These are phyloP conservation scores for Paraglomus brasilianum DNA, from an alignment of 192 early-diverging fungal genomes.

Conservation along the genomic window DNA sequence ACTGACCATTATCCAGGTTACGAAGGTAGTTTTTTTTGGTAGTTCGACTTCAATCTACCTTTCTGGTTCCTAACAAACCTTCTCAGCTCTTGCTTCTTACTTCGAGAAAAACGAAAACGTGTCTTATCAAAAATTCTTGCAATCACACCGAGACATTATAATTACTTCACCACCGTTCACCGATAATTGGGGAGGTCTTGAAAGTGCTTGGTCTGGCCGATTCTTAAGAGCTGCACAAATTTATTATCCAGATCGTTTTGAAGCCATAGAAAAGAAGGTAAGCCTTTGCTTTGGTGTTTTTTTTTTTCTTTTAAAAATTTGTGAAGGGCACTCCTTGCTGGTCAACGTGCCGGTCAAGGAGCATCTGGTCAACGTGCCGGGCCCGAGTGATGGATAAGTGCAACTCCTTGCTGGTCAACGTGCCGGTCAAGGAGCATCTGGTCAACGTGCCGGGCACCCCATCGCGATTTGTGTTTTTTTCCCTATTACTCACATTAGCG, in stretches of 20 bases:
- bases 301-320: not conserved
- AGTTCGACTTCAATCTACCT: not conserved
- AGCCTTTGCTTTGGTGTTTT: too few relatives aligned
- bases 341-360: constrained; percentile 5
- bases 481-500: too few relatives aligned
- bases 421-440: constrained; percentile 10
- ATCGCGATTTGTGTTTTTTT: too few relatives aligned
- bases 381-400: not conserved
- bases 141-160: not conserved
- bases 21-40: constrained; percentile 12
- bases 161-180: not conserved
- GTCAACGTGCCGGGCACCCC: constrained; percentile 3
- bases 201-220: not conserved
- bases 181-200: not conserved
- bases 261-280: constrained; percentile 4
- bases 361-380: constrained; percentile 10
- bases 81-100: constrained; percentile 1
- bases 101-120: not conserved
- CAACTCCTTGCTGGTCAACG: not conserved
- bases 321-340: not conserved
- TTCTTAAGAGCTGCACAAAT: not conserved
- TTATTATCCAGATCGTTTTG: not conserved
- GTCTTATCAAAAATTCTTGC: not conserved
- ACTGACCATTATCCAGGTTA: not conserved
- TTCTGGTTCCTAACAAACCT: not conserved